Evolutionary conservation across 2,329 filamentous ascomycete genomes (phyloP).

Genomic region (Parascedosporium putredinis): DNA sequence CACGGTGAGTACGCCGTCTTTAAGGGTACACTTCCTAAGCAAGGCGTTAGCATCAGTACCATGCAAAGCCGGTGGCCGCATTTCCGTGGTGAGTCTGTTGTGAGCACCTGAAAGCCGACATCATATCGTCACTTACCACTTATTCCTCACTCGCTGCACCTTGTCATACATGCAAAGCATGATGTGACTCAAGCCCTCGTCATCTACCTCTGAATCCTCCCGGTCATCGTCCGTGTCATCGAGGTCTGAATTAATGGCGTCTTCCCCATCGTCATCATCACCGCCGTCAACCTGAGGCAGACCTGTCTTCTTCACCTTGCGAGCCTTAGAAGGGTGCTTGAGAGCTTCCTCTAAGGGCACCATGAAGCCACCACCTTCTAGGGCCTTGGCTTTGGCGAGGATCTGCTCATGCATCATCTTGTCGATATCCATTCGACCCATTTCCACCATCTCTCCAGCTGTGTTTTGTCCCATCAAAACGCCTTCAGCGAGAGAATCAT

Average conservation of each 20-base stretch:
- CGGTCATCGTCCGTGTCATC: constrained; percentile 85
- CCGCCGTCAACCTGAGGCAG: constrained; percentile 40
- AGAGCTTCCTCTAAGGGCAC: constrained; percentile 52
- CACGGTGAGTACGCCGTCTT: constrained; percentile 89
- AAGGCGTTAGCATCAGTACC: constrained; percentile 17
- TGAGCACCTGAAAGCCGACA: too few species aligned
- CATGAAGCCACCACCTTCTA: constrained; percentile 70
- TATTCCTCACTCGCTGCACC: constrained; percentile 98
- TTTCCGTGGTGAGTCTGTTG: too few species aligned
- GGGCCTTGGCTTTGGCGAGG: constrained; percentile 51
- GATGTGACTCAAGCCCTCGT: constrained; percentile 73
- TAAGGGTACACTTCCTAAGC: constrained; percentile 87
- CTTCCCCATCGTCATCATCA: constrained; percentile 63
- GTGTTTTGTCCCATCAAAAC: constrained; percentile 48
- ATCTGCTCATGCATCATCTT: constrained; percentile 59
- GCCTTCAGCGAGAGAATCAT: constrained; percentile 44
- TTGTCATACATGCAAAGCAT: constrained; percentile 99
- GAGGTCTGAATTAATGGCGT: constrained; percentile 96
- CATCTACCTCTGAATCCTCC: constrained; percentile 77
- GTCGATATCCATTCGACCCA: constrained; percentile 56
- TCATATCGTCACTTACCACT: constrained; percentile 62
- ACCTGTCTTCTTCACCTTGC: constrained; percentile 23
- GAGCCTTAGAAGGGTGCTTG: background rate
- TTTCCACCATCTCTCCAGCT: constrained; percentile 42
- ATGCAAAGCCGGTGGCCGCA: too few species aligned